Evolutionary conservation across 2,329 filamentous ascomycete species (phyloP), one percentile per base, ranked within the genome.

Genomic region (Lizonia empirigonia): DNA sequence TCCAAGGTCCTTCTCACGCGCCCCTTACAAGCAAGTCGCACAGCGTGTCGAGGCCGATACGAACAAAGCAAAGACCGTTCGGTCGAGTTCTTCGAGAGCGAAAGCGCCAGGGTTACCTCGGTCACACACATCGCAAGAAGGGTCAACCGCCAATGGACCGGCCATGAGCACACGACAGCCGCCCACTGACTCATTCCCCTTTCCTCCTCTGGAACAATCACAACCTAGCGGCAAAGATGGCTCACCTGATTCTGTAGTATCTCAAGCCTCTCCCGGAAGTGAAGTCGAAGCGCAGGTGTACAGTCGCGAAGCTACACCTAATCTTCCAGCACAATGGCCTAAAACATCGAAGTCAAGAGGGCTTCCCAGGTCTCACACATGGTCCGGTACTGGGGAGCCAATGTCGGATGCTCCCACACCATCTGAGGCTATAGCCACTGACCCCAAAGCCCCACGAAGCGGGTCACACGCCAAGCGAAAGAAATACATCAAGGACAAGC

Each of bases 401-500:
- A 68, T 68, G 60, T 71, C 70, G 29, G 71, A 72, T 56, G 63
- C 63, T 9, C 58, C 64, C 20, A 56, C 53, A 6, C 62, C 68
- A 23, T 54, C 55, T 16, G 67, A 71, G 8, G 27, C 35, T 18
- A 16, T 20, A 15, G 35, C 24, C 2, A 37, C 19, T 19, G 44
- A 52, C 2, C 37, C 32, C 13, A 52, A 51, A 10, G 60, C 61
- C 22, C 61, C 63, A 49, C 73, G 78, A 47, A 79, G 76, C 66
- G 80, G 72, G 60, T 78, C 72, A 70, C 82, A 74, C 74, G 82
- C 71, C 78, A 86, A 80, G 82, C 88, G 80, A 80, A 87, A 76
- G 72, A 89, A 89, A 57, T 76, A 81, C 48, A 84, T 86, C 39
- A 78, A 82, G 57, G 77, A 81, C 19, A 79, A 79, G 40, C 70